Conservation (phyloP, 1,284 basidiomycete species). For the Inonotus obliquus region DNA sequence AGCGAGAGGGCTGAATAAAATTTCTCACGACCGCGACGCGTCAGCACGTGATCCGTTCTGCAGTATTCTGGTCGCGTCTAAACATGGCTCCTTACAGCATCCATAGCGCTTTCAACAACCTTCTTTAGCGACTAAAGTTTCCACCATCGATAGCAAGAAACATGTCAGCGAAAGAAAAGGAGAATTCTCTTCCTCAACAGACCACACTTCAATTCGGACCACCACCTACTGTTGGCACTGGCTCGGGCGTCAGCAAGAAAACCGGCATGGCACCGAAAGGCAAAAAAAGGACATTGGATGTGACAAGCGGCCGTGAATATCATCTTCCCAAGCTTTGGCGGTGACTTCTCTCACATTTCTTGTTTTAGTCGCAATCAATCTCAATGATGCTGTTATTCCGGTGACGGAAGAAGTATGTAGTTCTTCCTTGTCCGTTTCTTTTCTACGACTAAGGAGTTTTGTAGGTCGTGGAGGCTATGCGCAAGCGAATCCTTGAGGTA, state of each 20-base stretch:
- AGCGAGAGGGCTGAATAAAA: no score
- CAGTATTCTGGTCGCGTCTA: not conserved
- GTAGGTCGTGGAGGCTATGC: constrained; percentile 36
- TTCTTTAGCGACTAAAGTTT: not conserved
- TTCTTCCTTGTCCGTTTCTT: not conserved
- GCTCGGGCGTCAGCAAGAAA: not conserved
- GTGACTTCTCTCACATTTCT: not conserved
- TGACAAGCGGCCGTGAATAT: constrained; percentile 6
- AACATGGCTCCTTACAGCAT: not conserved
- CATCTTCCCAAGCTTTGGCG: not conserved
- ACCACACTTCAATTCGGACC: not conserved
- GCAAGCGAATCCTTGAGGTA: constrained; percentile 33
- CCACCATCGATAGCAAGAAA: not conserved
- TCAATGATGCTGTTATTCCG: constrained; percentile 5
- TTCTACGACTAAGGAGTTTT: not conserved
- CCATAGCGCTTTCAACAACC: not conserved
- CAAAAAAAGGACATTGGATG: constrained; percentile 11
- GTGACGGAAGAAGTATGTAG: constrained; percentile 6
- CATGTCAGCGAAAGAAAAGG: not conserved
- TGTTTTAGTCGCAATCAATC: constrained; percentile 10
- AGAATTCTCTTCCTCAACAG: not conserved
- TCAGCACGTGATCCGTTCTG: not conserved
- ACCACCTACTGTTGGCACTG: not conserved
- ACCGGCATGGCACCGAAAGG: not conserved
- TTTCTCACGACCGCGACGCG: no score